A percentile compares a stretch with the other conserved stretches of the same genome.
Evolutionary conservation across 2,329 filamentous ascomycete species (phyloP).

Genomic region (Chaetomium strumarium): DNA sequence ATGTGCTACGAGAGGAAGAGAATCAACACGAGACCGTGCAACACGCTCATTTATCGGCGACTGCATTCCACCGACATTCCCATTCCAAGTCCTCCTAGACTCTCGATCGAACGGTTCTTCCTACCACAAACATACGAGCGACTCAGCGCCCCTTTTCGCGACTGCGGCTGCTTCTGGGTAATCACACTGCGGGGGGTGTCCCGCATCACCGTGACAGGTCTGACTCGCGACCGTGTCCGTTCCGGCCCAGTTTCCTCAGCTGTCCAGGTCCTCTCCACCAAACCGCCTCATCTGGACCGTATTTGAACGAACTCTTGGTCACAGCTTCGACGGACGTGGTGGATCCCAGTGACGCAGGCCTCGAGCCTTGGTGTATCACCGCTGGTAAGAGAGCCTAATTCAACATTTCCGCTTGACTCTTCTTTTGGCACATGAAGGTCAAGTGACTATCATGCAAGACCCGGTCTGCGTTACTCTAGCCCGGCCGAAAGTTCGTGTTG

Average conservation of each 20-base stretch:
- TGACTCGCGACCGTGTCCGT: slow-evolving; percentile 1
- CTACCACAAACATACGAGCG: background rate
- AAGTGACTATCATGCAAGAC: background rate
- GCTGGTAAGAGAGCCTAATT: slow-evolving; percentile 1
- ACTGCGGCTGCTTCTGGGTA: slow-evolving; percentile 6
- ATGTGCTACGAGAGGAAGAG: background rate
- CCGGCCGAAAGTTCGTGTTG: slow-evolving; percentile 12
- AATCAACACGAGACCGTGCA: slow-evolving; percentile 15
- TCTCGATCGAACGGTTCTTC: background rate
- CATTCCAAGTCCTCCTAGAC: background rate
- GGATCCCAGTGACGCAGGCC: background rate
- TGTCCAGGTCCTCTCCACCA: background rate
- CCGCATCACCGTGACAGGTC: slow-evolving; percentile 18
- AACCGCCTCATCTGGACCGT: background rate
- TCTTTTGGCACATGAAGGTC: background rate
- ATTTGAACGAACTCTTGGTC: slow-evolving; percentile 9
- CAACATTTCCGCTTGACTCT: background rate
- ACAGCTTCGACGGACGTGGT: slow-evolving; percentile 5
- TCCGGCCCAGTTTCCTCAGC: background rate
- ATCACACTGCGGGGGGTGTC: slow-evolving; percentile 18
- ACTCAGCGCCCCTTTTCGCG: slow-evolving; percentile 9
- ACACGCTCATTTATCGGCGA: slow-evolving; percentile 5
- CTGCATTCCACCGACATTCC: background rate
- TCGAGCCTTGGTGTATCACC: background rate
- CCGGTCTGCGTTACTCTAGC: slow-evolving; percentile 1